These are phyloP conservation scores for Oryza rufipogon DNA, from an alignment of 176 grass and related monocot genomes.

Conservation along the genomic window DNA sequence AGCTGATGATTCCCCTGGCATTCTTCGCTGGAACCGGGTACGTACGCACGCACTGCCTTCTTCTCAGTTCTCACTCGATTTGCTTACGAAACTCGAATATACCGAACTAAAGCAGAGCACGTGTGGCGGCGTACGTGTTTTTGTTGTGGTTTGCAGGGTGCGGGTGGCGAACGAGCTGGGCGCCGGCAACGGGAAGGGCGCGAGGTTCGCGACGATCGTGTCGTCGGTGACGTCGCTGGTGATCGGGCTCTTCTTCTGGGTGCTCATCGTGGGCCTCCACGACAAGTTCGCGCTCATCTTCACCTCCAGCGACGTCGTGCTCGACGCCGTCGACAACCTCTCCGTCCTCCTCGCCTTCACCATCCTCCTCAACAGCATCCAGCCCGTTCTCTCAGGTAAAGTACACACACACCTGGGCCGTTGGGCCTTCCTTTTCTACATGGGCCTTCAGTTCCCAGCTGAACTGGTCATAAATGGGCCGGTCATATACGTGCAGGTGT, in stretches of 20 bases:
- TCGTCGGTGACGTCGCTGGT: constrained; percentile 66
- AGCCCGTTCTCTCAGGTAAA: constrained; percentile 78
- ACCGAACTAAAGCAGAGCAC: no score
- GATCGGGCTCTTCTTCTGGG: constrained; percentile 90
- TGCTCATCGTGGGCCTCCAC: constrained; percentile 72
- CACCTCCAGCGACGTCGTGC: constrained; percentile 70
- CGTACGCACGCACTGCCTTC: constrained; percentile 32
- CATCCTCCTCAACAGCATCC: constrained; percentile 90
- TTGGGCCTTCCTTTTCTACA: no score
- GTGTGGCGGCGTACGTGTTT: no score
- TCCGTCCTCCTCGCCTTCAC: constrained; percentile 75
- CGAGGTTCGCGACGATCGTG: constrained; percentile 77
- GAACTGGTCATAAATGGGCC: not conserved
- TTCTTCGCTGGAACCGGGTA: constrained; percentile 97
- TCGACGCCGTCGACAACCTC: constrained; percentile 73
- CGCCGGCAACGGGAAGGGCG: constrained; percentile 79
- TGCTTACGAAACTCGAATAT: not conserved
- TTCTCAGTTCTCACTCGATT: not conserved
- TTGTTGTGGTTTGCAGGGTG: constrained; percentile 46
- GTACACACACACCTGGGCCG: no score
- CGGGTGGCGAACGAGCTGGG: constrained; percentile 92
- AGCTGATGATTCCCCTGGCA: constrained; percentile 92
- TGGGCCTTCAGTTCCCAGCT: not conserved
- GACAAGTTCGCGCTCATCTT: constrained; percentile 83
- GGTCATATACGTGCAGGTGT: constrained; percentile 53